Percentiles rank a stretch among this genome's conserved stretches.
phyloP scores from a whole-genome alignment of 805 yeast genomes.

The Candida peoriensis region DNA sequence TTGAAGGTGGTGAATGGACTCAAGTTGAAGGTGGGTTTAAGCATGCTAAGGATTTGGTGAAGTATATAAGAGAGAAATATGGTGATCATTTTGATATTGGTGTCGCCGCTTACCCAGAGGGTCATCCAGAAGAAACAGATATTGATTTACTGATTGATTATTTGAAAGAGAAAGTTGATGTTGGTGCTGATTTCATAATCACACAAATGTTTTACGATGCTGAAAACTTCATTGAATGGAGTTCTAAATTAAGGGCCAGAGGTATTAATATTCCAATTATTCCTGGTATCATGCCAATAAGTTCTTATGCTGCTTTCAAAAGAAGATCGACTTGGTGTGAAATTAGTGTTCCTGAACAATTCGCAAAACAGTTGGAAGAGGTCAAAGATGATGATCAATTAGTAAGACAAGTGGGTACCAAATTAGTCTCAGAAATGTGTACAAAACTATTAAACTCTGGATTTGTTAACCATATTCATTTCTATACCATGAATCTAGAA shows the following conservation, averaged over 20 bases:
- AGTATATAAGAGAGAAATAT: constrained; percentile 66
- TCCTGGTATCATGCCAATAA: constrained; percentile 98
- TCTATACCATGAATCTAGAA: constrained; percentile 97
- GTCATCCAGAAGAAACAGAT: constrained; percentile 79
- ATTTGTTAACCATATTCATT: constrained; percentile 79
- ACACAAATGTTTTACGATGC: constrained; percentile 91
- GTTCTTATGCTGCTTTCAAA: constrained; percentile 88
- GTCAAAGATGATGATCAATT: constrained; percentile 85
- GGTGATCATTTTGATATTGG: constrained; percentile 93
- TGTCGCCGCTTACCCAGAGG: constrained; percentile 97
- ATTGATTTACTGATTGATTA: constrained; percentile 47
- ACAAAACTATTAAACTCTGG: constrained; percentile 63
- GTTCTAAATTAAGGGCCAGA: constrained; percentile 54
- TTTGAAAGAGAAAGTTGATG: constrained; percentile 77
- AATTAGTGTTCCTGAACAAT: constrained; percentile 70
- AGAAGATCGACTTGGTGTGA: constrained; percentile 96
- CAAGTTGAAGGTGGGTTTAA: constrained; percentile 68
- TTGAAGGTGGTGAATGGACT: constrained; percentile 45
- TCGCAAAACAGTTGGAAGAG: constrained; percentile 66
- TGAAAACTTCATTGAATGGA: constrained; percentile 82
- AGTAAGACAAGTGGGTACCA: constrained; percentile 82
- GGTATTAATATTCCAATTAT: constrained; percentile 85
- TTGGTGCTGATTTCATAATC: constrained; percentile 92
- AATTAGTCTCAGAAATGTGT: constrained; percentile 82
- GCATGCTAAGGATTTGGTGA: constrained; percentile 83